Evolutionary conservation across 768 basidiomycete species (phyloP).

Genomic region (Cyclocybe cylindracea): DNA sequence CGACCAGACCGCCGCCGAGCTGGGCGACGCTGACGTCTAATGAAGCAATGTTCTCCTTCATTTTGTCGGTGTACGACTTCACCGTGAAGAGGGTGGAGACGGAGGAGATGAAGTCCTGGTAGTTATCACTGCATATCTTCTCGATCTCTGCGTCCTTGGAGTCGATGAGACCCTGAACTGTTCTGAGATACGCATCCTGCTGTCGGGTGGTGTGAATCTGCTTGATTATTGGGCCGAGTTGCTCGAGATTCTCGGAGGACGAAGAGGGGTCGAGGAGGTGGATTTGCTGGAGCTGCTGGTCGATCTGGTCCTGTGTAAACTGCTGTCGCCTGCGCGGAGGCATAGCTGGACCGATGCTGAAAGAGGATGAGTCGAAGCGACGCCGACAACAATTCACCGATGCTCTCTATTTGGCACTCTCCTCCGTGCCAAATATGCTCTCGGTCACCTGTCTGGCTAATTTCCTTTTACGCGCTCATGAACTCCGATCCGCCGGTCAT

Average conservation of each 20-base stretch:
- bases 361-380: conserved; percentile 13
- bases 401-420: conserved; percentile 37
- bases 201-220: conserved; percentile 87
- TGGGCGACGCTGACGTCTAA: conserved; percentile 88
- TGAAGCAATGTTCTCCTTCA: conserved; percentile 88
- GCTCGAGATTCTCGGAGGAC: conserved; percentile 92
- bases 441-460: conserved; percentile 10
- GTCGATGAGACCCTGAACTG: conserved; percentile 84
- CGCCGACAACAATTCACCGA: conserved; percentile 20
- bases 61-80: conserved; percentile 92
- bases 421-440: conserved; percentile 36
- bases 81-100: conserved; percentile 96
- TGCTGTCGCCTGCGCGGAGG: conserved; percentile 74
- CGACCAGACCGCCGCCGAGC: conserved; percentile 83
- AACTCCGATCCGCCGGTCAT: conserved; percentile 10
- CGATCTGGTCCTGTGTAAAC: conserved; percentile 83
- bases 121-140: conserved; percentile 93
- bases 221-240: conserved; percentile 93
- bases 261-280: conserved; percentile 87
- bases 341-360: conserved; percentile 46
- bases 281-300: conserved; percentile 90
- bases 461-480: conserved; percentile 8
- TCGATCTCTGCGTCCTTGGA: conserved; percentile 97
- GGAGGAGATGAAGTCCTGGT: conserved; percentile 96
- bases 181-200: conserved; percentile 87